Evolutionary conservation across 1,284 basidiomycete genomes (phyloP), one percentile per base, ranked within the genome.

Genomic region (Laetiporus sulphureus): DNA sequence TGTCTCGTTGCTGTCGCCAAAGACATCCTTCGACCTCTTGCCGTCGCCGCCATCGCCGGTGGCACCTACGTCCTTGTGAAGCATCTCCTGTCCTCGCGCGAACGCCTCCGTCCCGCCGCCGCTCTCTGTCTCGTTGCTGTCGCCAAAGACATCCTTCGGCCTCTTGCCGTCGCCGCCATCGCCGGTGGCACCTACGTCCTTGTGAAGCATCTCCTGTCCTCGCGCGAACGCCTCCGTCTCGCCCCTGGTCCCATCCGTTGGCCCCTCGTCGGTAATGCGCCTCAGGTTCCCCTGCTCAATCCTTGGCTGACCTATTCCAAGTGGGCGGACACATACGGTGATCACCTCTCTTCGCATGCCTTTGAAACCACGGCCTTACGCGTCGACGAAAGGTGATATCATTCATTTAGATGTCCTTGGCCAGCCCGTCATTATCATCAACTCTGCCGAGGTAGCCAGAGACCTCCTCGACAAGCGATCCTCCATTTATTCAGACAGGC

Each of bases 231-330:
- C 7, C 25, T 8, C 13, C 25, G 25, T 7, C 25, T 27, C 7
- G 8, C 36, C n/a, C 79, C 80, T 43, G 80, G 80, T 22, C 79
- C 79, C 38, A 74, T 69, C 48, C 78, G 78, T 0, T 54, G 80
- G 45, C 79, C 78, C 1, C 24, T 80, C 36, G 52, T 83, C 16
- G 81, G 81, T 5, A 83, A 83, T 55, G 53, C 83, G 19, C 55
- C 64, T 29, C 72, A 83, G 57, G 61, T 83, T 41, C 70, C 71
- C 1, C 42, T 69, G 4, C 75, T 74, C 46, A 69, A 79, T 56
- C 67, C 60, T 3, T 63, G 61, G 61, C 36, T 57, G 10, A 48
- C 51, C 33, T 54, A 52, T 19, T 47, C 57, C 1, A 41, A 54
- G 13, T 62, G 59, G 59, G 50, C 51, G 1, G 50, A 50, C 21